Conservation (phyloP, 805 yeast species). For the Sugiyamaella americana region DNA sequence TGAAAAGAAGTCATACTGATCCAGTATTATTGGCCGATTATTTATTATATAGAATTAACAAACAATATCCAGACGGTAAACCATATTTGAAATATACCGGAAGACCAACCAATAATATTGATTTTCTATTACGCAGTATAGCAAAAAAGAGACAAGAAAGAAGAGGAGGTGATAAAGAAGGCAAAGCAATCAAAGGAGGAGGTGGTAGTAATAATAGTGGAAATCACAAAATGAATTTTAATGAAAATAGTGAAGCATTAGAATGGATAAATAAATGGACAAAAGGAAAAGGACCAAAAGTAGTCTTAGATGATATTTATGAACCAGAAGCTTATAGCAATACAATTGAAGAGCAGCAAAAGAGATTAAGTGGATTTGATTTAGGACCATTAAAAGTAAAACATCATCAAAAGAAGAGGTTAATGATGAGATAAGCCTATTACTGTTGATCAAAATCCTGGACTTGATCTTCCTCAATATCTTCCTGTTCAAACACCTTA, state of each 20-base stretch:
- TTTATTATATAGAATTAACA: constrained; percentile 63
- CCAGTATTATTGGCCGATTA: constrained; percentile 85
- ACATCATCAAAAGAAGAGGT: constrained; percentile 6
- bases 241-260: constrained; percentile 53
- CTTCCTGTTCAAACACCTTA: constrained; percentile 30
- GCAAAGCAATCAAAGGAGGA: not conserved
- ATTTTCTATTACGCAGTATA: constrained; percentile 40
- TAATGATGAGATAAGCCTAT: constrained; percentile 3
- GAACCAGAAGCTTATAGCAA: constrained; percentile 16
- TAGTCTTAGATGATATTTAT: constrained; percentile 14
- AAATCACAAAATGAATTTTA: not conserved
- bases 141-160: constrained; percentile 3
- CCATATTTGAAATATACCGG: constrained; percentile 42
- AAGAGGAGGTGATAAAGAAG: not conserved
- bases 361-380: constrained; percentile 12
- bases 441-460: not conserved
- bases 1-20: constrained; percentile 63
- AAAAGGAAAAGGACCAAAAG: constrained; percentile 40
- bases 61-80: constrained; percentile 26
- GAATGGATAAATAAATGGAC: constrained; percentile 59
- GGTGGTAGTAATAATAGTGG: not conserved
- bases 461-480: constrained; percentile 16
- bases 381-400: constrained; percentile 13
- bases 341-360: constrained; percentile 12
- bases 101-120: constrained; percentile 67